phyloP scores from a whole-genome alignment of 352 stramenopile species.

The Pythium utonaiense region DNA sequence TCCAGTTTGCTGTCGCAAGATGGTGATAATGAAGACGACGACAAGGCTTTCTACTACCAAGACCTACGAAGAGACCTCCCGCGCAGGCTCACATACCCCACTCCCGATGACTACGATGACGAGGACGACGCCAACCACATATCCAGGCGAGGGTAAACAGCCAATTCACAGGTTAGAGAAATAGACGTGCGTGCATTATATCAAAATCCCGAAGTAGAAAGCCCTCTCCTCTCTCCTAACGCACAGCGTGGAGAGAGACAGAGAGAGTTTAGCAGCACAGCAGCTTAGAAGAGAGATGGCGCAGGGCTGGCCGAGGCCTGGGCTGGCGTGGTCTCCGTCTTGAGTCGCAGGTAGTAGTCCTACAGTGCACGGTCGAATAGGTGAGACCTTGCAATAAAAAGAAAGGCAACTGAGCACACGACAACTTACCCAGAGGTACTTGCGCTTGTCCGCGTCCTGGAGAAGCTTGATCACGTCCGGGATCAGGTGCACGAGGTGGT shows the following conservation, averaged over 20 bases:
- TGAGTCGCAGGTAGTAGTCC: slow-evolving; percentile 76
- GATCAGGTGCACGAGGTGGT: slow-evolving; percentile 71
- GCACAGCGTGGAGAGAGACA: neutral
- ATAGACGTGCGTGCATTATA: slow-evolving; percentile 4
- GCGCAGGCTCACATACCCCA: slow-evolving; percentile 14
- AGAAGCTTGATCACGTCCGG: slow-evolving; percentile 82
- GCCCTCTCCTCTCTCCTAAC: neutral
- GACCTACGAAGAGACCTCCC: slow-evolving; percentile 11
- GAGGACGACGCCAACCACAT: slow-evolving; percentile 1
- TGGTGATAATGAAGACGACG: slow-evolving; percentile 23
- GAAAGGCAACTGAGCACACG: neutral
- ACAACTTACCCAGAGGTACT: slow-evolving; percentile 73
- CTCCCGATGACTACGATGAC: slow-evolving; percentile 10
- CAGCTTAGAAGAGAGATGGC: slow-evolving; percentile 65
- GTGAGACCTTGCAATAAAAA: no score
- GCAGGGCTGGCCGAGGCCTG: slow-evolving; percentile 32
- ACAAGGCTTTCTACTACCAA: slow-evolving; percentile 25
- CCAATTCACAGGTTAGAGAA: neutral
- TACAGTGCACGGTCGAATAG: slow-evolving; percentile 18
- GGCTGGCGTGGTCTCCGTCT: slow-evolving; percentile 40
- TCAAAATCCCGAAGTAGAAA: slow-evolving; percentile 4
- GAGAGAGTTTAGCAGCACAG: neutral
- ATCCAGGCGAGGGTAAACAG: neutral
- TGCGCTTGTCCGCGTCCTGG: slow-evolving; percentile 79
- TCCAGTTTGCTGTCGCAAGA: slow-evolving; percentile 34